Conservation (phyloP, 2,329 filamentous ascomycete species). For the Colletotrichum navitas region DNA sequence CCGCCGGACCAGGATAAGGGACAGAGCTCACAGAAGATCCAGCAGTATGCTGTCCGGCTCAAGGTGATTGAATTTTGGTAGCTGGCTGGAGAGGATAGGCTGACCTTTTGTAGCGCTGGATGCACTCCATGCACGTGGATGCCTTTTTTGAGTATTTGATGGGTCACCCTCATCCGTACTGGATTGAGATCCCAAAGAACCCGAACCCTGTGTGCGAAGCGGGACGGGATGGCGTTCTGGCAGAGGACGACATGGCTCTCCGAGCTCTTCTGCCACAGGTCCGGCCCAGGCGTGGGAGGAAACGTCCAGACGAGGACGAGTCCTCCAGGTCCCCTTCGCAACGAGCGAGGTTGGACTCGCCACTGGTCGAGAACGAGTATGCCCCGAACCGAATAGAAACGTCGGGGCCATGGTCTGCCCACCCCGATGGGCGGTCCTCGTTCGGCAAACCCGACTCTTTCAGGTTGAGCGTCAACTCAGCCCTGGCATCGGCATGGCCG, state of each 20-base stretch:
- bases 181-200: constrained; percentile 77
- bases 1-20: constrained; percentile 84
- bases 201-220: constrained; percentile 72
- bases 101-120: constrained; percentile 78
- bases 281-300: constrained; percentile 71
- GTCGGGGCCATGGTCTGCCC: constrained; percentile 63
- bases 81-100: constrained; percentile 1
- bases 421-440: constrained; percentile 55
- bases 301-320: constrained; percentile 74
- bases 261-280: constrained; percentile 85
- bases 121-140: constrained; percentile 96
- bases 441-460: constrained; percentile 52
- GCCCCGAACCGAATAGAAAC: constrained; percentile 45
- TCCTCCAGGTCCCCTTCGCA: constrained; percentile 65
- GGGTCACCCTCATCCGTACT: constrained; percentile 83
- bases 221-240: constrained; percentile 82
- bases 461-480: constrained; percentile 53
- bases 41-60: constrained; percentile 91
- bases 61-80: constrained; percentile 69
- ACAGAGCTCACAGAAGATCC: constrained; percentile 92
- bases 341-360: constrained; percentile 59
- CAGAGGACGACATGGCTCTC: constrained; percentile 91
- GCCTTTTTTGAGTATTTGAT: constrained; percentile 94
- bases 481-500: constrained; percentile 56
- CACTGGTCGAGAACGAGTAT: constrained; percentile 11